Conservation (phyloP, 1,284 basidiomycete genomes). For the Cystobasidium slooffiae region DNA sequence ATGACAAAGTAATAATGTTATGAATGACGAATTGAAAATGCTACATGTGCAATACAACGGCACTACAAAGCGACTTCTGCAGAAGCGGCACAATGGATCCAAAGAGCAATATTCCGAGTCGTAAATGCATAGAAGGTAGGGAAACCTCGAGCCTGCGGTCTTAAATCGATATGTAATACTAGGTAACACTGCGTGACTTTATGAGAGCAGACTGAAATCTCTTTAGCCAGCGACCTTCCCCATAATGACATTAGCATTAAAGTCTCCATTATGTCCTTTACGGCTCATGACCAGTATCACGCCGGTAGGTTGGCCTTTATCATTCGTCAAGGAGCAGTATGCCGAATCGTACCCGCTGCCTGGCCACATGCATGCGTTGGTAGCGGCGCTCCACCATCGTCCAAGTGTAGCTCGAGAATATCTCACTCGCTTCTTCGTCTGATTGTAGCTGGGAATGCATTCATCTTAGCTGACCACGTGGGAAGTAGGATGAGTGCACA, state of each 20-base stretch:
- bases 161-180: too few species aligned
- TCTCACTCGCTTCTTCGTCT: conserved; percentile 12
- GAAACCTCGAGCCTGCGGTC: too few species aligned
- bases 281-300: conserved; percentile 27
- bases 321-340: conserved; percentile 11
- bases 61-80: too few species aligned
- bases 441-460: conserved; percentile 29
- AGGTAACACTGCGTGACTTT: too few species aligned
- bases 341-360: conserved; percentile 21
- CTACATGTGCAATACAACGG: too few species aligned
- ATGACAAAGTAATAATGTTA: too few species aligned
- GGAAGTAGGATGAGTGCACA: too few species aligned
- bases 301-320: conserved; percentile 1
- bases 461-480: too few species aligned
- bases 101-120: too few species aligned
- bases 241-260: neutral
- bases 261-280: conserved; percentile 21
- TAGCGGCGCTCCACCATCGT: conserved; percentile 20
- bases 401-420: conserved; percentile 9
- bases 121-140: too few species aligned
- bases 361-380: conserved; percentile 18
- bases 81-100: too few species aligned
- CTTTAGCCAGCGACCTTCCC: neutral
- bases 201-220: neutral
- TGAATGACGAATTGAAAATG: too few species aligned